Base-by-base conservation (phyloP, 2,329 filamentous ascomycete genomes). In the Cladophialophora yegresii region DNA sequence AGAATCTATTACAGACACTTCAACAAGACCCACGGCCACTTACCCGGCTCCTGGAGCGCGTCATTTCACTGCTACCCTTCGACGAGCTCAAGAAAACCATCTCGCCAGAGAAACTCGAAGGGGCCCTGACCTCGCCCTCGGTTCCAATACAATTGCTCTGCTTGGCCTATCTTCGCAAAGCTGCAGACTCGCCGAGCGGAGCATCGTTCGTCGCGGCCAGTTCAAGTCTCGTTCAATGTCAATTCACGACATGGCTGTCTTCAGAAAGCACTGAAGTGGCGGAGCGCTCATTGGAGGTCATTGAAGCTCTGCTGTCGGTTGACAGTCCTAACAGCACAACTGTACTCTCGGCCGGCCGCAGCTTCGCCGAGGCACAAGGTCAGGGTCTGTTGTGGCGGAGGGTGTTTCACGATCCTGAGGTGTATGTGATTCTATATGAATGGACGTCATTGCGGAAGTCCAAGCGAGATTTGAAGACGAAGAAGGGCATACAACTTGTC, bases 341-440 rank as follows among this genome's bases (percentile, higher is more conserved):
- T 72, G 62, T 67, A 13, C 13, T 66, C 30, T 59, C 62, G 7
- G 71, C 61, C 4, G 58, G 67, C 66, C 51, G 70, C 67, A 43
- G 71, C 64, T 57, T 72, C 70, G 64, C 71, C 66, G 51, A 71
- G 69, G 70, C 74, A 74, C 64, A 76, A 70, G 81, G 81, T 3
- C 81, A 83, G 67, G 83, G 82, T 0, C 75, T 86, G 0, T 78
- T 89, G 71, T 88, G 85, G 86, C 82, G 85, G 71, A 82, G 86
- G 20, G 69, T 88, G 0, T 88, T 89, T 70, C 79, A 80, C 2
- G 86, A 88, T 67, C 81, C 79, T 63, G 81, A 87, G 70, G 80
- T 88, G 6, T 87, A 87, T 69, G 77, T 77, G 1, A 75, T 82
- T 7, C 77, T 88, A 33, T 88, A 85, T 53, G 64, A 67, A 23